Conservation (phyloP, 495 filamentous ascomycete species). For the Schizothecium vesticola region DNA sequence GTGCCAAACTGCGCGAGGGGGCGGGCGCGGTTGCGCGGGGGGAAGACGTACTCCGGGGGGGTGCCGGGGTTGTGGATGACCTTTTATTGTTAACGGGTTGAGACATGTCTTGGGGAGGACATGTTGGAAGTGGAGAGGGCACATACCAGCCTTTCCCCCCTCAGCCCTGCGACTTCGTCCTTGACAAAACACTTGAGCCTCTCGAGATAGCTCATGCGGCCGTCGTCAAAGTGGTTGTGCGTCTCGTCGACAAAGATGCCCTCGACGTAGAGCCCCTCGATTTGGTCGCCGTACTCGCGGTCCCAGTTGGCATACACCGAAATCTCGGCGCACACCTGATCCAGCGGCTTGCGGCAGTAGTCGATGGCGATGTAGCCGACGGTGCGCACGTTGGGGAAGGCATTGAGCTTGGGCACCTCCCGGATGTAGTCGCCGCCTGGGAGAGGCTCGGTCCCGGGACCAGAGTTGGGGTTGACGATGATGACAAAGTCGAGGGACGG, state of each 20-base stretch:
- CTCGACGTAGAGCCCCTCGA: conserved; percentile 2
- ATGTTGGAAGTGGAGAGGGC: neutral
- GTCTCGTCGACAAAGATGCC: conserved; percentile 10
- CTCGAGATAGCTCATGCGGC: neutral
- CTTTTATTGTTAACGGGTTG: neutral
- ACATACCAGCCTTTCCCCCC: conserved; percentile 2
- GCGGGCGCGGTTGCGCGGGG: neutral
- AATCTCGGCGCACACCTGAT: neutral
- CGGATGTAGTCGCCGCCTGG: neutral
- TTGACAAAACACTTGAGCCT: neutral
- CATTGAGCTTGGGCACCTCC: conserved; percentile 1
- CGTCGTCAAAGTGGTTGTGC: conserved; percentile 1
- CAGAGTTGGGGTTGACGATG: conserved; percentile 5
- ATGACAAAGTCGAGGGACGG: conserved; percentile 4
- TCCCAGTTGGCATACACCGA: neutral
- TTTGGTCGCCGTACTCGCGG: neutral
- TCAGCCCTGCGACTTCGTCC: neutral
- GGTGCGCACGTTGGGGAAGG: conserved; percentile 5
- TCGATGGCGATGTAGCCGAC: conserved; percentile 4
- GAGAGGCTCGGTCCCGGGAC: neutral
- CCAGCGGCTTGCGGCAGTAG: neutral
- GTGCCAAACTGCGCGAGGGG: neutral
- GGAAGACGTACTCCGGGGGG: conserved; percentile 2
- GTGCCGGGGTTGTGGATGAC: conserved; percentile 14
- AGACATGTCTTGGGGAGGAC: neutral